Evolutionary conservation across 2,329 filamentous ascomycete species (phyloP).

Genomic region (Xylaria sp.): DNA sequence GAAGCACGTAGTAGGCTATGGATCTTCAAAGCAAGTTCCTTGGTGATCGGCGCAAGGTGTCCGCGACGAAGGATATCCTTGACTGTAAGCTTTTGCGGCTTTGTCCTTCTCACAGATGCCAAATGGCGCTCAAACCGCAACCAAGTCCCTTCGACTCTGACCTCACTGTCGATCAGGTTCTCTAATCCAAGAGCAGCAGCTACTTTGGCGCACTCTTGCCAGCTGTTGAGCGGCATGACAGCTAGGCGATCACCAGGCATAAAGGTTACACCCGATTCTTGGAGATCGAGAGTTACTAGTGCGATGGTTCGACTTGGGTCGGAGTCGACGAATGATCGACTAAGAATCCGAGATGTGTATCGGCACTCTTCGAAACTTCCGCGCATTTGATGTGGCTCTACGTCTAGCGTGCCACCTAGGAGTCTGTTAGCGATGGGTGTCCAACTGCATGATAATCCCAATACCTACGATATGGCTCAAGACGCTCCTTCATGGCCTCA

Average conservation of each 20-base stretch:
- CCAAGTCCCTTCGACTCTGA: constrained; percentile 57
- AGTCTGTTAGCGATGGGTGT: constrained; percentile 8
- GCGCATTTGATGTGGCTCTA: constrained; percentile 65
- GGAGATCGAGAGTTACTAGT: constrained; percentile 62
- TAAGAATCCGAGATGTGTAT: constrained; percentile 59
- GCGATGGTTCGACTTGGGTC: constrained; percentile 60
- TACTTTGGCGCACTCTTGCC: constrained; percentile 66
- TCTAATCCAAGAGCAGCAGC: constrained; percentile 63
- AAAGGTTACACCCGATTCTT: constrained; percentile 65
- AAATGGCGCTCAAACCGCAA: constrained; percentile 60
- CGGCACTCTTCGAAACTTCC: constrained; percentile 66
- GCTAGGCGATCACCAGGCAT: constrained; percentile 64
- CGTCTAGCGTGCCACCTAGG: constrained; percentile 53
- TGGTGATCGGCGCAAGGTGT: constrained; percentile 63
- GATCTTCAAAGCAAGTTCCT: constrained; percentile 61
- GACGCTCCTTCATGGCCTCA: constrained; percentile 64
- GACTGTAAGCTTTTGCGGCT: constrained; percentile 54
- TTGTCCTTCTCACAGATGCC: constrained; percentile 51
- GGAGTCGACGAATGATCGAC: constrained; percentile 58
- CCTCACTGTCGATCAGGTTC: constrained; percentile 56
- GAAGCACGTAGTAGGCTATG: constrained; percentile 62
- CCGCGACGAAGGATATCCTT: constrained; percentile 63
- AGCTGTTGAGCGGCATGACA: constrained; percentile 65
- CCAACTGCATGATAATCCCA: not conserved
- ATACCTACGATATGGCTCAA: constrained; percentile 57